Percentiles rank a stretch among this genome's conserved stretches.
phyloP scores from a whole-genome alignment of 768 basidiomycete genomes.

The Mycena crocata region DNA sequence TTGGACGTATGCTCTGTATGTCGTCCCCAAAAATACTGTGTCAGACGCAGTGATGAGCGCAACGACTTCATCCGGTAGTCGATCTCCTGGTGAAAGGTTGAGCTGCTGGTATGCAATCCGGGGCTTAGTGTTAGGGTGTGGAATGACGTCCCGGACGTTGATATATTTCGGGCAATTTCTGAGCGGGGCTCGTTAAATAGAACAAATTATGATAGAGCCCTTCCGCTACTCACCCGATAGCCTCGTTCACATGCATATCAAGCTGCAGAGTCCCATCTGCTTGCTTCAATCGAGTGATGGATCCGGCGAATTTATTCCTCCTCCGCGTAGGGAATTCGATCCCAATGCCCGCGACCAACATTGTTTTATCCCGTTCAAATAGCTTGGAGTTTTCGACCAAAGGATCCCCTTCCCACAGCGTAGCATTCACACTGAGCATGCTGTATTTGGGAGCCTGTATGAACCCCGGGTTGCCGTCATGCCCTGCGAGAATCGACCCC shows the following conservation, averaged over 20 bases:
- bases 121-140: constrained; percentile 54
- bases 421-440: constrained; percentile 52
- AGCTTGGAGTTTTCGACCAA: constrained; percentile 50
- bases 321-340: constrained; percentile 67
- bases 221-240: constrained; percentile 61
- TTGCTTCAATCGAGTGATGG: constrained; percentile 47
- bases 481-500: constrained; percentile 64
- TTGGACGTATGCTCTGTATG: constrained; percentile 53
- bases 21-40: constrained; percentile 66
- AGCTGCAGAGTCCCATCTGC: constrained; percentile 47
- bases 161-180: constrained; percentile 83
- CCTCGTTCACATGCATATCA: constrained; percentile 62
- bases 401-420: constrained; percentile 68
- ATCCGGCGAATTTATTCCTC: constrained; percentile 73
- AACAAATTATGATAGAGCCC: constrained; percentile 3
- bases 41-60: constrained; percentile 61
- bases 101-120: constrained; percentile 48
- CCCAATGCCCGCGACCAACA: constrained; percentile 67
- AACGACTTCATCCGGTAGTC: constrained; percentile 63
- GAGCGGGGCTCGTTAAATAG: neutral
- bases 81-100: constrained; percentile 48
- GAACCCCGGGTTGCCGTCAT: constrained; percentile 60
- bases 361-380: constrained; percentile 34
- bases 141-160: constrained; percentile 62
- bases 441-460: constrained; percentile 49